Base-by-base conservation (phyloP, 177 flowering plant genomes). In the Vitis hybrid region DNA sequence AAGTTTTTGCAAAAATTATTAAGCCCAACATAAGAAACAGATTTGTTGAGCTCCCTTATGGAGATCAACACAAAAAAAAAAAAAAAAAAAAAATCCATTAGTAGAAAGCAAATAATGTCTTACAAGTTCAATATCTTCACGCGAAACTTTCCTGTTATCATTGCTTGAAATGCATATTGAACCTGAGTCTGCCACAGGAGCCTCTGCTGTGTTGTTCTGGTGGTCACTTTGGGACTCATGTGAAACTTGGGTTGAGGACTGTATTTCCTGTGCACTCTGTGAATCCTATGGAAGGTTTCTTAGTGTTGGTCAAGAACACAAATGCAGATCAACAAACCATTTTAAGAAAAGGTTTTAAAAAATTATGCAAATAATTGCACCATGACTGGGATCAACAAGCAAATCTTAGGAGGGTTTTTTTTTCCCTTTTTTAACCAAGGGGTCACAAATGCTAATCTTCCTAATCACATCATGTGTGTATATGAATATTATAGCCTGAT, bases 121-220 rank as follows among this genome's bases (percentile, higher is more conserved):
- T 82, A 94, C 98, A 70, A 94, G 91, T 84, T 87, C 95, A 75
- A 94, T 90, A 81, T 94, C 99, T 82, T 91, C 89, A 49, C 92
- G 92, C n/a, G 99, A 92, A 74, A 91, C 93, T 72, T 86, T 94
- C 74, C 87, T 81, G 70, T 79, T 72, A 72, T 90, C 97, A 83
- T 83, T 88, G 84, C 91, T 89, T 66, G 97, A 85, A 71, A 81
- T 82, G 11, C 96, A 86, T 66, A 86, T 77, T 46, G 96, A 91
- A 64, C 88, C 91, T 9, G 97, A 84, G 73, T 88, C 96, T 35
- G 82, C 82, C 30, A 84, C 71, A 27, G 96, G 89, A 70, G 83
- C 84, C 71, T 92, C 97, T 60, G 85, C 55, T 21, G 80, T 74
- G 64, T 82, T 87, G 70, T 88, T 87, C 50, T 79, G 87, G 56